Evolutionary conservation across 192 early-diverging fungal genomes (phyloP).

Genomic region (Pilaira anomala): DNA sequence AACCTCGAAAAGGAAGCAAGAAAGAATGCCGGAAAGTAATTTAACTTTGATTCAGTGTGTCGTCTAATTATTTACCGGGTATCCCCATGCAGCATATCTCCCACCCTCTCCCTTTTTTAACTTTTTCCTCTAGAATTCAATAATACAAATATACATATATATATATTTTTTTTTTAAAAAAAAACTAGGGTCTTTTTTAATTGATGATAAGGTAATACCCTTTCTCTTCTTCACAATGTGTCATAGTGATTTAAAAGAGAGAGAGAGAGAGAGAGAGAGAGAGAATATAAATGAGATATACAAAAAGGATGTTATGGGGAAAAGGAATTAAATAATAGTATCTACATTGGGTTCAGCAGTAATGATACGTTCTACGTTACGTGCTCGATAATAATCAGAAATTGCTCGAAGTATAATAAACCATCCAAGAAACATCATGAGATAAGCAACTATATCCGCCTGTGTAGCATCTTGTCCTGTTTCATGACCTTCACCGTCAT

Average conservation of each 20-base stretch:
- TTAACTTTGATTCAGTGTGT: not conserved
- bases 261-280: no score
- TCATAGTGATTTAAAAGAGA: no score
- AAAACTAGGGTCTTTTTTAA: no score
- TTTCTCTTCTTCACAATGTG: no score
- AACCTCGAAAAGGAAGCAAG: constrained; percentile 38
- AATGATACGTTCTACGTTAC: constrained; percentile 64
- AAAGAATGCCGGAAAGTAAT: constrained; percentile 27
- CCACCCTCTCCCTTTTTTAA: not conserved
- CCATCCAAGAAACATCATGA: constrained; percentile 69
- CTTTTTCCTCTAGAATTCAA: no score
- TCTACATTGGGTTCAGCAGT: not conserved
- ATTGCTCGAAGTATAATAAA: constrained; percentile 67
- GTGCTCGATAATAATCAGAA: constrained; percentile 65
- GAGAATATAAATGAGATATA: no score
- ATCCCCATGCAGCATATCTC: not conserved
- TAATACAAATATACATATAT: no score
- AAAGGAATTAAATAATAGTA: no score
- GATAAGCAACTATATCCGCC: constrained; percentile 49
- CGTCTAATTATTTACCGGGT: not conserved
- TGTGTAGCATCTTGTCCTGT: constrained; percentile 1
- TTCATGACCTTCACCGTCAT: constrained; percentile 17
- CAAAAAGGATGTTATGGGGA: no score
- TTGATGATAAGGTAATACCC: no score
- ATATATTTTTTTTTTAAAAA: no score